A percentile compares a stretch with the other conserved stretches of the same genome.
These are phyloP conservation scores for Tylopilus vinaceipallidus DNA, from an alignment of 768 basidiomycete species.

Conservation along the genomic window DNA sequence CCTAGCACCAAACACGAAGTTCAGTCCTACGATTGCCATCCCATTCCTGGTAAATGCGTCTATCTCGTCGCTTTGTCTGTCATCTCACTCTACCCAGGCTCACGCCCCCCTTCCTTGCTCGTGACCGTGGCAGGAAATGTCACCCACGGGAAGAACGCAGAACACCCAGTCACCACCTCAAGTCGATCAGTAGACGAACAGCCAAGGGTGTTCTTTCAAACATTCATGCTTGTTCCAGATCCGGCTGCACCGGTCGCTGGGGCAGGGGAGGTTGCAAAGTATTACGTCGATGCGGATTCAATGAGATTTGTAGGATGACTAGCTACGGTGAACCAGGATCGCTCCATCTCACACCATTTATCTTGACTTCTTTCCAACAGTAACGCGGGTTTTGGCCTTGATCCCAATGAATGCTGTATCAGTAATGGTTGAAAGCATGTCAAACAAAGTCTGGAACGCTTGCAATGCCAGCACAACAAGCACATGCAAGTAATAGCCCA, in stretches of 20 bases:
- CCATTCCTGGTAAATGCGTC: conserved; percentile 66
- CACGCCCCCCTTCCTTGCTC: conserved; percentile 74
- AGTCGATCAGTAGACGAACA: conserved; percentile 65
- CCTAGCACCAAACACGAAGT: conserved; percentile 81
- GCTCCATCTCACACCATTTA: no score
- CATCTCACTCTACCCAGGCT: conserved; percentile 44
- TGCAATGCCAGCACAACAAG: background rate
- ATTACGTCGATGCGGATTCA: conserved; percentile 77
- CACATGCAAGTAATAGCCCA: conserved; percentile 7
- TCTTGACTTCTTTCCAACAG: background rate
- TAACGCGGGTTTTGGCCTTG: background rate
- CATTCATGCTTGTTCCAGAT: conserved; percentile 82
- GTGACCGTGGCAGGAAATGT: conserved; percentile 82
- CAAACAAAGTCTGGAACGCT: background rate
- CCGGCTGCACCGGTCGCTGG: conserved; percentile 60
- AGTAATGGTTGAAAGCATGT: background rate
- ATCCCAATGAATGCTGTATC: background rate
- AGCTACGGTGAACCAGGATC: background rate
- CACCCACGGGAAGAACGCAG: conserved; percentile 59
- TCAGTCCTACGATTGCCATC: conserved; percentile 87
- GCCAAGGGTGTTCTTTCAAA: conserved; percentile 83
- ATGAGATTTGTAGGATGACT: conserved; percentile 77
- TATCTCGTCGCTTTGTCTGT: conserved; percentile 2
- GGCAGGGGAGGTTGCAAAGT: conserved; percentile 74
- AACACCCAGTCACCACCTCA: conserved; percentile 52